phyloP scores from a whole-genome alignment of 495 filamentous ascomycete genomes.

The Penicillium robsamsonii region DNA sequence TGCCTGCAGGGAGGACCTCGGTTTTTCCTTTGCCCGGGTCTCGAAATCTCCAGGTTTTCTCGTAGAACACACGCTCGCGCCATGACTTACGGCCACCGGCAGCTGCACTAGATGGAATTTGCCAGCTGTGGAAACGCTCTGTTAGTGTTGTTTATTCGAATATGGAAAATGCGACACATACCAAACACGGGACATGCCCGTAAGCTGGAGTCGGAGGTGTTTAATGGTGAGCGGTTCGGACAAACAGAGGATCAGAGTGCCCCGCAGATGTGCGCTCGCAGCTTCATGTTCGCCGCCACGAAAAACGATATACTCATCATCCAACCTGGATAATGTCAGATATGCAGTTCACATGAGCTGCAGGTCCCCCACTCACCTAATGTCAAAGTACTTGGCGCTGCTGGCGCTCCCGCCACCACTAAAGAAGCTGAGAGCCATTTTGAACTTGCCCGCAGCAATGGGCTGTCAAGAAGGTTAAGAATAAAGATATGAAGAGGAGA shows the following conservation, averaged over 20 bases:
- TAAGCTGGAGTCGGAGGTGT: slow-evolving; percentile 67
- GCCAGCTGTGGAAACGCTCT: slow-evolving; percentile 36
- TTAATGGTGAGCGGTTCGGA: slow-evolving; percentile 66
- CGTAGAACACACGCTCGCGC: slow-evolving; percentile 55
- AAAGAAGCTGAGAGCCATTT: slow-evolving; percentile 54
- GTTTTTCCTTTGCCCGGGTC: slow-evolving; percentile 51
- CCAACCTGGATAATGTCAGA: slow-evolving; percentile 53
- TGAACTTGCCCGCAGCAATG: slow-evolving; percentile 20
- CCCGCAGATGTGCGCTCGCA: slow-evolving; percentile 69
- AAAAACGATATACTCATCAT: slow-evolving; percentile 76
- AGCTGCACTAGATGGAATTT: slow-evolving; percentile 45
- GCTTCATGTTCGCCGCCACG: slow-evolving; percentile 74
- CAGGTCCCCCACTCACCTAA: slow-evolving; percentile 42
- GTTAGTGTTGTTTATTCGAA: slow-evolving; percentile 10
- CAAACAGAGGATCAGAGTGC: slow-evolving; percentile 72
- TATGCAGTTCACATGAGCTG: not conserved
- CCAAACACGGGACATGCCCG: slow-evolving; percentile 67
- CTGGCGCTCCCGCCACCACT: slow-evolving; percentile 46
- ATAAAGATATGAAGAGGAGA: slow-evolving; percentile 1
- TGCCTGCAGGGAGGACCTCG: slow-evolving; percentile 66
- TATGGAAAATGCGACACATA: slow-evolving; percentile 39
- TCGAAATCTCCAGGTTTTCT: slow-evolving; percentile 54
- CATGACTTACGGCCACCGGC: slow-evolving; percentile 47
- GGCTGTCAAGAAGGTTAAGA: not conserved
- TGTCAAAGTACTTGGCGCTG: slow-evolving; percentile 56